These are phyloP conservation scores for Cyclotella choctawhatcheeana DNA, from an alignment of 108 stramenopile species.

Conservation along the genomic window DNA sequence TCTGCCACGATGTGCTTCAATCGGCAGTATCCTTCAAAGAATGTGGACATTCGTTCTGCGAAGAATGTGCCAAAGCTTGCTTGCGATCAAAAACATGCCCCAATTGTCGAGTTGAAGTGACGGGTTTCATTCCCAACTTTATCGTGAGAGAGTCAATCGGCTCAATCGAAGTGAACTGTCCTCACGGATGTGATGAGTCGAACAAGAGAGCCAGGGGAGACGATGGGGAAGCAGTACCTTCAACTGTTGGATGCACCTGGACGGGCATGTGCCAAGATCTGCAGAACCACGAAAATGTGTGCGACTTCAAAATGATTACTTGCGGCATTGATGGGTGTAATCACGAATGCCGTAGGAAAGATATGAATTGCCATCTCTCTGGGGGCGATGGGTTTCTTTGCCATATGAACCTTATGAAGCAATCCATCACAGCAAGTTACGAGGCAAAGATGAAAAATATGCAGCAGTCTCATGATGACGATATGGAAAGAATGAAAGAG, in stretches of 20 bases:
- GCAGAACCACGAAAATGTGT: conserved; percentile 2
- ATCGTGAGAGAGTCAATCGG: not conserved
- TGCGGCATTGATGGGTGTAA: not conserved
- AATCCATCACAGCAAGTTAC: too few species aligned
- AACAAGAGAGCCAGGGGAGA: not conserved
- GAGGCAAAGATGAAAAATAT: too few species aligned
- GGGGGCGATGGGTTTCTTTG: not conserved
- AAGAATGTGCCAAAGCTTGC: conserved; percentile 11
- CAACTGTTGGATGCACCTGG: not conserved
- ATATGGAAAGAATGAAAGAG: not conserved
- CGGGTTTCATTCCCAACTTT: conserved; percentile 18
- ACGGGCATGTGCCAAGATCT: not conserved
- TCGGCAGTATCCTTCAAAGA: conserved; percentile 17
- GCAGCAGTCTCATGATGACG: too few species aligned
- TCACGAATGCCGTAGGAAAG: not conserved
- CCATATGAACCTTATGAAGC: too few species aligned
- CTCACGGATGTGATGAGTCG: not conserved
- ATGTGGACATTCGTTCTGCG: conserved; percentile 28
- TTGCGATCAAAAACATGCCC: conserved; percentile 12
- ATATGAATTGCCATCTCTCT: conserved; percentile 1
- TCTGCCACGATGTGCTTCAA: conserved; percentile 21
- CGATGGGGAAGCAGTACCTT: not conserved
- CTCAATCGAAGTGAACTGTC: not conserved
- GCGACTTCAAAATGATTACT: not conserved
- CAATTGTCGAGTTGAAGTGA: conserved; percentile 12